These are phyloP conservation scores for Acrocalymma vagum DNA, from an alignment of 2,329 filamentous ascomycete genomes.

Conservation along the genomic window DNA sequence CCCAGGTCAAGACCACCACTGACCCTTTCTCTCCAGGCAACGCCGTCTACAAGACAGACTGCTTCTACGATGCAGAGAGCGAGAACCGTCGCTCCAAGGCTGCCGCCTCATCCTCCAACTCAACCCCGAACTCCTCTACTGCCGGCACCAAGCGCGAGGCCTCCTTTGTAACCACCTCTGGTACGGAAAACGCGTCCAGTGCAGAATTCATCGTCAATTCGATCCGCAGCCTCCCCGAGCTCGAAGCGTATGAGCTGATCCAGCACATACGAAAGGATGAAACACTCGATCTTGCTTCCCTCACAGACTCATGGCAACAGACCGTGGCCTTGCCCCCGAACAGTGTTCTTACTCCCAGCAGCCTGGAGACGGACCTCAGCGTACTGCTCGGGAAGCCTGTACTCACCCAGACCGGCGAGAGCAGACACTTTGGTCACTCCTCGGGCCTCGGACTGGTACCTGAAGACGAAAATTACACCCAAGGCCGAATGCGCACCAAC, in stretches of 20 bases:
- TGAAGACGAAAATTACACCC: slow-evolving; percentile 42
- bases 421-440: slow-evolving; percentile 48
- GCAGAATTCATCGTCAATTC: slow-evolving; percentile 53
- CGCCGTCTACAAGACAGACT: slow-evolving; percentile 60
- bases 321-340: slow-evolving; percentile 45
- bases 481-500: slow-evolving; percentile 20
- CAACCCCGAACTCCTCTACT: no score
- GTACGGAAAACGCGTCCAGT: slow-evolving; percentile 20
- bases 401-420: slow-evolving; percentile 41
- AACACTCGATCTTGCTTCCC: slow-evolving; percentile 47
- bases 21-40: no score
- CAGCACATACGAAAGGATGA: slow-evolving; percentile 53
- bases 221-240: slow-evolving; percentile 54
- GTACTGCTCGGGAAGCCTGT: slow-evolving; percentile 48
- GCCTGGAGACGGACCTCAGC: slow-evolving; percentile 46
- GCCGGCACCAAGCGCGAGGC: slow-evolving; percentile 41
- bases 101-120: slow-evolving; percentile 35
- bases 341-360: slow-evolving; percentile 29
- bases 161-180: slow-evolving; percentile 18
- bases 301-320: slow-evolving; percentile 52
- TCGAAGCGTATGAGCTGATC: slow-evolving; percentile 53
- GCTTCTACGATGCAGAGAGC: slow-evolving; percentile 59
- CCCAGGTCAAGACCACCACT: no score
- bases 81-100: slow-evolving; percentile 55
- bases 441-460: slow-evolving; percentile 46